A percentile compares a stretch with the other conserved stretches of the same genome.
Evolutionary conservation across 306 rosid species (phyloP).

Genomic region (Sechiopsis laciniata): DNA sequence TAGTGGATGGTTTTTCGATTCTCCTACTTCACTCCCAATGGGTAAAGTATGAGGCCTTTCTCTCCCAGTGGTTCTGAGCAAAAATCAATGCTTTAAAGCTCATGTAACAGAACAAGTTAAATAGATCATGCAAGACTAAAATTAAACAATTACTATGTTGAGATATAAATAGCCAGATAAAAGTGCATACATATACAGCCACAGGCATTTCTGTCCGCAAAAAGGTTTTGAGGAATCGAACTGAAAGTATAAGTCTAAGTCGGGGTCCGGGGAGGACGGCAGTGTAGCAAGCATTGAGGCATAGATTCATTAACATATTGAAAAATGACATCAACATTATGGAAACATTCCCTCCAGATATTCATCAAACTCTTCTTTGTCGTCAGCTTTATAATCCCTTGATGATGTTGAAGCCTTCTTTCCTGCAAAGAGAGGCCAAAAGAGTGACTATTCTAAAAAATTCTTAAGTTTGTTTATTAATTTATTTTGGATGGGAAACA

Average conservation of each 20-base stretch:
- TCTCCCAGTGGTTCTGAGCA: neutral
- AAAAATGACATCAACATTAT: conserved; percentile 22
- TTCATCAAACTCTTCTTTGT: conserved; percentile 52
- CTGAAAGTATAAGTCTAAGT: neutral
- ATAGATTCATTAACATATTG: neutral
- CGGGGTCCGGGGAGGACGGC: neutral
- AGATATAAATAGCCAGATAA: neutral
- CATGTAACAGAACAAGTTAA: neutral
- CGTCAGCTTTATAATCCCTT: conserved; percentile 38
- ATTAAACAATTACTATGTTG: neutral
- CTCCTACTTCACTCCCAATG: neutral
- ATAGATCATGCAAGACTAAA: neutral
- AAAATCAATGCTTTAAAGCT: neutral
- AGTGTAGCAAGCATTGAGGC: neutral
- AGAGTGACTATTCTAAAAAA: neutral
- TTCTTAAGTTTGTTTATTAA: no score
- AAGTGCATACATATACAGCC: neutral
- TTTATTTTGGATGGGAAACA: neutral
- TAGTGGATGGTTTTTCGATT: neutral
- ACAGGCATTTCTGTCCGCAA: neutral
- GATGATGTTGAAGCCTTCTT: conserved; percentile 46
- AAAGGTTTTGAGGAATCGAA: conserved; percentile 7
- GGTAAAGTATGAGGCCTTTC: neutral
- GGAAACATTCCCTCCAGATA: conserved; percentile 90
- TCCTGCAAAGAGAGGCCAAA: conserved; percentile 36